Base-by-base conservation (phyloP, 257 asterid species). In the Solanum piurae region DNA sequence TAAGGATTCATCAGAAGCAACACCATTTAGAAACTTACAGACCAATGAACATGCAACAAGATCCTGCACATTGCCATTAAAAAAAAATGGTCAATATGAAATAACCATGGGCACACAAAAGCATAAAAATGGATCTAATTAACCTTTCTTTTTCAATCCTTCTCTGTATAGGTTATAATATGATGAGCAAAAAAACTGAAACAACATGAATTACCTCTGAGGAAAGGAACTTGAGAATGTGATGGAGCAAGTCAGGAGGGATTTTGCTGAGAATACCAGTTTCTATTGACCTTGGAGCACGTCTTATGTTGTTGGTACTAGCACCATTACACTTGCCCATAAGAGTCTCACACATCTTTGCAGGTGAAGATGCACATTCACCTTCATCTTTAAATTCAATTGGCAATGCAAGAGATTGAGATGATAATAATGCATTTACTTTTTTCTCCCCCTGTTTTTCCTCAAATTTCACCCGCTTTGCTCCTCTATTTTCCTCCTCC, bases 221-320 rank as follows among this genome's bases (percentile, higher is more conserved):
- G 89, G 98, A 93, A 88, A 95, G 98, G 90, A 91, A 94, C 89
- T 94, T 95, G 88, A 95, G 95, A 89, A 95, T 93, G 91, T 94
- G 91, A 75, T 91, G 93, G 89, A 93, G 89, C 89, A 93, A 88
- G 87, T 95, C 98, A 40, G 98, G 92, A 87, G 96, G 98, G 29
- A 95, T 87, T 82, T 90, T 93, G 92, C 94, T 88, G 89, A 93
- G 89, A 87, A 93, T 90, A 84, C 96, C 94, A 1, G 92, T 86
- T n/a, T 91, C 94, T 42, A 94, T 91, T 88, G 91, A 88, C 92
- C 88, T 80, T 21, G 90, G 90, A 83, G 40, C 73, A 14, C 83
- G 42, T 79, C 64, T 89, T 62, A 40, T 87, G 84, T 85, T 94
- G 37, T 84, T 87, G 52, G 87, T 42, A 89, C 89, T 86, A 66